Base-by-base conservation (phyloP, 495 filamentous ascomycete species). In the Xylona heveae region DNA sequence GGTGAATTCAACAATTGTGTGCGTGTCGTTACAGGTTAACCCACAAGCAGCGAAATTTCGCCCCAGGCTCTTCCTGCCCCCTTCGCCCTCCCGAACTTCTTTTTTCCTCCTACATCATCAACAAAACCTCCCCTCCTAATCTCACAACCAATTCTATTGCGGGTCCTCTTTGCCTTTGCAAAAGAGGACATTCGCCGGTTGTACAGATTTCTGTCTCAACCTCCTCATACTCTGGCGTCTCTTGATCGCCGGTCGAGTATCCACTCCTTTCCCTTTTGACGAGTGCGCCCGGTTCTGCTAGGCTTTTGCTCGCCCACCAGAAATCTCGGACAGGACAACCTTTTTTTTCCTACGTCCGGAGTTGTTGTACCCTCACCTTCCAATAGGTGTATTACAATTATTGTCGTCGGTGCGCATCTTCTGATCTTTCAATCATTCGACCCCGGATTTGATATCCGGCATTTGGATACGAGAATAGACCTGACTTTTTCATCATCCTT, bases 371-470 rank as follows among this genome's bases (percentile, higher is more conserved):
- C 8, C 28, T 25, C 5, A 42, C 31, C 33, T n/a, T n/a, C n/a
- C n/a, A n/a, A n/a, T n/a, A n/a, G n/a, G n/a, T n/a, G n/a, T n/a
- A n/a, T n/a, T n/a, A n/a, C n/a, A n/a, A 10, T 39, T 35, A 28
- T 24, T 21, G 18, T 31, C 30, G 17, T 23, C 12, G 16, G 16
- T 12, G 9, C 41, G 19, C 38, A 28, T 30, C 28, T 35, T 35
- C 24, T n/a, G 9, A 28, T 10, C 10, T 28, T 29, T 24, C 30
- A 12, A 24, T 18, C 8, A 30, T 7, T 6, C 12, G 17, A 33
- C n/a, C 30, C 44, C 50, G 53, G 46, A 55, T 61, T 60, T 51
- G 61, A 61, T 37, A 62, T 59, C 55, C 55, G 53, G 41, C 28
- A 25, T n/a, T 31, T 46, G 28, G 30, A 28, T 38, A 31, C 37